phyloP scores from a whole-genome alignment of 164 flowering plant genomes.

The Kalanchoe fedtschenkoi region DNA sequence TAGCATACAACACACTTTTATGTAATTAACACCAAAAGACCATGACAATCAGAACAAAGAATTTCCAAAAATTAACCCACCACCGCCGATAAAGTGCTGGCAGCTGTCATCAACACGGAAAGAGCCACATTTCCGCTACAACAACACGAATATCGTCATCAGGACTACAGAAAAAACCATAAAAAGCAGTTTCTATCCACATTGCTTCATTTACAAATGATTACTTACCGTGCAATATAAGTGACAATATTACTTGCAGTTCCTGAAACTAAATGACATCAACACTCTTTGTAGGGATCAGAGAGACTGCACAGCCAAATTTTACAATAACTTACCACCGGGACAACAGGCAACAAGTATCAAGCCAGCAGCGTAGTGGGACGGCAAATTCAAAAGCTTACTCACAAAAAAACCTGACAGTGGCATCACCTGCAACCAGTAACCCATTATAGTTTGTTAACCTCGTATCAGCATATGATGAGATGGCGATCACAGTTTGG shows the following conservation, averaged over 20 bases:
- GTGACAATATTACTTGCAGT: conserved; percentile 92
- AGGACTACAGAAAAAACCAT: conserved; percentile 9
- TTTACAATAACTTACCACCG: conserved; percentile 40
- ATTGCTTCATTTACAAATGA: neutral
- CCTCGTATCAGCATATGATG: neutral
- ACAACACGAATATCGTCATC: conserved; percentile 17
- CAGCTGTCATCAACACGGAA: conserved; percentile 92
- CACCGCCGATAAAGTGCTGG: conserved; percentile 81
- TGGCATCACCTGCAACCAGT: conserved; percentile 74
- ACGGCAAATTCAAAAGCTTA: conserved; percentile 68
- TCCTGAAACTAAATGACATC: conserved; percentile 35
- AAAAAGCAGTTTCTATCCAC: neutral
- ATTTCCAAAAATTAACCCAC: conserved; percentile 25
- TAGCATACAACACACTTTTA: neutral
- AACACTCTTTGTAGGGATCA: neutral
- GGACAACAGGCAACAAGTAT: conserved; percentile 93
- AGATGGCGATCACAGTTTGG: no score
- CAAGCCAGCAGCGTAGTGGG: conserved; percentile 86
- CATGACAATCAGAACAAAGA: neutral
- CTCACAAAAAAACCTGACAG: conserved; percentile 68
- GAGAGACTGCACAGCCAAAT: neutral
- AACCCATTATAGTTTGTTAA: conserved; percentile 1
- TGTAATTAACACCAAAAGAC: neutral
- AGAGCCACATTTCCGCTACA: conserved; percentile 93
- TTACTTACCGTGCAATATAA: conserved; percentile 71